Conservation (phyloP, 306 rosid species). For the Casuarina cunninghamiana region DNA sequence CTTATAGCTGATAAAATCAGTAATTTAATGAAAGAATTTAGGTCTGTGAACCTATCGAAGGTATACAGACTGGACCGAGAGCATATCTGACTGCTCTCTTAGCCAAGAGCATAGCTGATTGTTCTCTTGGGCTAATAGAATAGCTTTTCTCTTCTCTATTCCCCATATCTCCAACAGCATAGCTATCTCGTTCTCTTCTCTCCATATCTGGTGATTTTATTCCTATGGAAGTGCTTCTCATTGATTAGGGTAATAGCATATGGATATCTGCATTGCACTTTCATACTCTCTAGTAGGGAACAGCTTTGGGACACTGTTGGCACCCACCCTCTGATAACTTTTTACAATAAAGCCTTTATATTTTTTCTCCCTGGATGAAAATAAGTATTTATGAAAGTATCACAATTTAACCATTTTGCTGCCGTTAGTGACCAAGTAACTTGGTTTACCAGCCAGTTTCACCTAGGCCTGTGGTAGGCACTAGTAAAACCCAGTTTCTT, state of each 20-base stretch:
- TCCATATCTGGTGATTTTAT: background rate
- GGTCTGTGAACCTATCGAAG: background rate
- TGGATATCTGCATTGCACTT: background rate
- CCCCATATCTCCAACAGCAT: background rate
- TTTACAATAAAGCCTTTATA: background rate
- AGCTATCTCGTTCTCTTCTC: background rate
- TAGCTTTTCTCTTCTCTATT: no score
- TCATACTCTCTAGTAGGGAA: background rate
- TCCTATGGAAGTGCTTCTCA: background rate
- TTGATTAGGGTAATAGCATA: background rate
- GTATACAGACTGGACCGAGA: background rate
- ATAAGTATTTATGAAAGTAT: background rate
- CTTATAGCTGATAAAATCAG: background rate
- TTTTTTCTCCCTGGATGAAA: background rate
- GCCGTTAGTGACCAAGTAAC: background rate
- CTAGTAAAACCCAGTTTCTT: conserved; percentile 17
- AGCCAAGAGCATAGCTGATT: no score
- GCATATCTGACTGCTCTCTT: background rate
- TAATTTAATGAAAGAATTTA: background rate
- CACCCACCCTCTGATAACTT: background rate
- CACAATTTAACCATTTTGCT: background rate
- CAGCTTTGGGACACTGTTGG: background rate
- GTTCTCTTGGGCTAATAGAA: no score
- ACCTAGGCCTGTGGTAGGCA: conserved; percentile 12
- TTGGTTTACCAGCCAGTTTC: background rate